Base-by-base conservation (phyloP, 495 filamentous ascomycete genomes). In the Pyrenopolyporus hunteri region DNA sequence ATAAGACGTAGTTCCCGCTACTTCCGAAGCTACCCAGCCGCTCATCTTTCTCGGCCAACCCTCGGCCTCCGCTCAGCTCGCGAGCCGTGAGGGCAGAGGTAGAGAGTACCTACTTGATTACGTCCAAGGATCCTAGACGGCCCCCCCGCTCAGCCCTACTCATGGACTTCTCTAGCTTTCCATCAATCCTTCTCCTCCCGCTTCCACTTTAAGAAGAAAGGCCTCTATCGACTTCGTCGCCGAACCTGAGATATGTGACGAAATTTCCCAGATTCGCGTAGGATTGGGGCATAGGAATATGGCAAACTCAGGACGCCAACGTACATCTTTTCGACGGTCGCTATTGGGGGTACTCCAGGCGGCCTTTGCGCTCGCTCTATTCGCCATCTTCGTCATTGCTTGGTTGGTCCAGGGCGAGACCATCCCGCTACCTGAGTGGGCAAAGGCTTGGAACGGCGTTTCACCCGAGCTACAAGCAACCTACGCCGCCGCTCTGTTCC, bases 361-460 rank as follows among this genome's bases (percentile, higher is more conserved):
- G 4, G 4, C 63, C n/a, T 71, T 71, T 49, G 66, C 69, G 5
- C 9, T 65, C 13, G 42, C 59, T 37, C 16, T 71, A 6, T 44
- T 69, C 42, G 22, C 64, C 23, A 62, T 71, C 14, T 71, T 71
- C 28, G 42, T 69, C 33, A 60, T 71, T 14, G 54, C 60, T 6
- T 71, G 64, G 22, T 16, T 67, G 6, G 67, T 71, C 1, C 25
- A 71, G 13, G 35, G 26, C 9, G 60, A 39, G 1, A 25, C 45
- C 0, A 71, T 69, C 25, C 1, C n/a, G 0, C 42, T 71, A 6
- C 66, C 69, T 2, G 48, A 56, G 52, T 71, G 69, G 69, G 67
- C 63, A 11, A 69, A 59, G 32, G 62, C 66, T 9, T 69, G 54
- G 48, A 63, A 69, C 48, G 63, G 63, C 35, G 56, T 55, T 7